Evolutionary conservation across 148 eudicot genomes (phyloP).

Genomic region (Camellia sinensis): DNA sequence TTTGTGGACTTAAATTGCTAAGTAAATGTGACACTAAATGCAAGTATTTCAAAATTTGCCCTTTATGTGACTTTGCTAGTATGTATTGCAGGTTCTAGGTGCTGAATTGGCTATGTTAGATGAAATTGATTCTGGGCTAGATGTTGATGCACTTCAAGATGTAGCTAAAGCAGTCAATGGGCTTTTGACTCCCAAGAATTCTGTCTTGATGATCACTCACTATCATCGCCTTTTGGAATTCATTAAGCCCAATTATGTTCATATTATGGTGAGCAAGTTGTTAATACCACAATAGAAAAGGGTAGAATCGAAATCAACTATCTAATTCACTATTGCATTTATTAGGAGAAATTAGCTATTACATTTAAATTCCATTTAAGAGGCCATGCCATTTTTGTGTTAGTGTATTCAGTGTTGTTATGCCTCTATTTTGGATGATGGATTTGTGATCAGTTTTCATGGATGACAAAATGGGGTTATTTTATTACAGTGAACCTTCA

Average conservation of each 20-base stretch:
- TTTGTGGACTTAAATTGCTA: background rate
- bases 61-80: background rate
- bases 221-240: slow-evolving; percentile 81
- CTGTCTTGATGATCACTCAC: slow-evolving; percentile 96
- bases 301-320: background rate
- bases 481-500: background rate
- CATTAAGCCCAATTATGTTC: slow-evolving; percentile 75
- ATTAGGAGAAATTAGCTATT: background rate
- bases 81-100: slow-evolving; percentile 71
- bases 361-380: background rate
- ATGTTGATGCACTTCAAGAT: slow-evolving; percentile 96
- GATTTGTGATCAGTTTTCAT: background rate
- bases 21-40: background rate
- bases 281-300: background rate
- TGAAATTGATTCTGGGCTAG: slow-evolving; percentile 97
- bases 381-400: background rate
- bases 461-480: background rate
- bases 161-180: slow-evolving; percentile 89
- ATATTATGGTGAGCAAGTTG: slow-evolving; percentile 71
- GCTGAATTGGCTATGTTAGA: slow-evolving; percentile 93
- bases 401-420: background rate
- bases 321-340: background rate
- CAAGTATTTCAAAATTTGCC: background rate
- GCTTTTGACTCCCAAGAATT: slow-evolving; percentile 66
- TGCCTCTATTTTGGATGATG: background rate